Conservation (phyloP, 306 rosid genomes). For the Citrullus colocynthis region DNA sequence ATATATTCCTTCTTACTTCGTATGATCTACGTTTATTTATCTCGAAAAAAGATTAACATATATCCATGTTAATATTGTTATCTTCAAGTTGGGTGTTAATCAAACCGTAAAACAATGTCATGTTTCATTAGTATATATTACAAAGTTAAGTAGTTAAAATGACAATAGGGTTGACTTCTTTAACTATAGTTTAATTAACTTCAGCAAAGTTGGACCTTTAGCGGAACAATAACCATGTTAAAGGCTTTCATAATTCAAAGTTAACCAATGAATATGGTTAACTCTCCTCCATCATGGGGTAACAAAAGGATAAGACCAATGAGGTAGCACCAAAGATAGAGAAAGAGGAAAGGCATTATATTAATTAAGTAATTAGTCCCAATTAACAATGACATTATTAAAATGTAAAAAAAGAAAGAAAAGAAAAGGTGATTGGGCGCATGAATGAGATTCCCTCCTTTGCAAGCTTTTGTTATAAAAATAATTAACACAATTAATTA, state of each 20-base stretch:
- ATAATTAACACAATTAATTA: no score
- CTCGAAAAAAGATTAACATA: neutral
- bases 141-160: neutral
- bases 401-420: neutral
- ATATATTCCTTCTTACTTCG: no score
- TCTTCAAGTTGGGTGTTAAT: neutral
- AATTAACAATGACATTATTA: neutral
- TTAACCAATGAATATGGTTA: no score
- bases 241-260: neutral
- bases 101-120: neutral
- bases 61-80: neutral
- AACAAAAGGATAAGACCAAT: neutral
- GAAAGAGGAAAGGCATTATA: neutral
- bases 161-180: neutral
- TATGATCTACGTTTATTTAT: neutral
- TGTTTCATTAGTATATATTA: neutral
- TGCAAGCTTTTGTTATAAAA: neutral
- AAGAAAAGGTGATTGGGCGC: neutral
- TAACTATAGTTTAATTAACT: neutral
- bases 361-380: neutral
- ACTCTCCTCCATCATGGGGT: no score
- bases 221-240: neutral
- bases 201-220: no score
- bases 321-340: neutral
- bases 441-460: slow-evolving; percentile 4